A percentile compares a stretch with the other conserved stretches of the same genome.
These are phyloP conservation scores for Tilletia horrida DNA, from an alignment of 1,284 basidiomycete genomes.

Conservation along the genomic window DNA sequence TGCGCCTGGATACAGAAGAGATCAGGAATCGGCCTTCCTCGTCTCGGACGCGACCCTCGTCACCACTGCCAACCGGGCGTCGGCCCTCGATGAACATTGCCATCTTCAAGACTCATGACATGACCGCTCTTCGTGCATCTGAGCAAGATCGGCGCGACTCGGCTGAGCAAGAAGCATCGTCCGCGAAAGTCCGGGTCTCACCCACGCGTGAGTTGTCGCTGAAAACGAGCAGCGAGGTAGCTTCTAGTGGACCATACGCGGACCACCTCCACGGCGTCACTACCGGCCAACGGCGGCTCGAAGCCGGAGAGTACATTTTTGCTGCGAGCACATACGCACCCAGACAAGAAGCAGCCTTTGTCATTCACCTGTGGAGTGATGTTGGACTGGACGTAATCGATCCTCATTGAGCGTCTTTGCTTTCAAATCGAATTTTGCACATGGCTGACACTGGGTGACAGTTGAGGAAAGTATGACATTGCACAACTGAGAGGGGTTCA, in stretches of 20 bases:
- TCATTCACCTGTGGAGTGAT: conserved; percentile 7
- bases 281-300: background rate
- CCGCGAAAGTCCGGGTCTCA: no score
- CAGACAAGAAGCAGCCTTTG: conserved; percentile 7
- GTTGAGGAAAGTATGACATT: no score
- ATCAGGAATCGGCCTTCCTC: background rate
- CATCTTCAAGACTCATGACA: background rate
- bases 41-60: background rate
- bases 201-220: no score
- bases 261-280: conserved; percentile 2
- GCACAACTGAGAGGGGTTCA: no score
- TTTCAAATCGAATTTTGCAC: no score
- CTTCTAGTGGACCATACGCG: conserved; percentile 7
- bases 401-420: no score
- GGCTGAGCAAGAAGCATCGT: background rate
- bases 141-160: no score
- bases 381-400: background rate
- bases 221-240: background rate
- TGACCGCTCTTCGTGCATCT: no score
- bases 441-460: no score
- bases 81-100: conserved; percentile 11
- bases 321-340: conserved; percentile 1
- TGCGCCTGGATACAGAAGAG: conserved; percentile 1
- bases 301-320: conserved; percentile 7
- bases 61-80: no score